Percentiles rank a stretch among this genome's conserved stretches.
phyloP scores from a whole-genome alignment of 2,329 filamentous ascomycete genomes.

The Colletotrichum viniferum region DNA sequence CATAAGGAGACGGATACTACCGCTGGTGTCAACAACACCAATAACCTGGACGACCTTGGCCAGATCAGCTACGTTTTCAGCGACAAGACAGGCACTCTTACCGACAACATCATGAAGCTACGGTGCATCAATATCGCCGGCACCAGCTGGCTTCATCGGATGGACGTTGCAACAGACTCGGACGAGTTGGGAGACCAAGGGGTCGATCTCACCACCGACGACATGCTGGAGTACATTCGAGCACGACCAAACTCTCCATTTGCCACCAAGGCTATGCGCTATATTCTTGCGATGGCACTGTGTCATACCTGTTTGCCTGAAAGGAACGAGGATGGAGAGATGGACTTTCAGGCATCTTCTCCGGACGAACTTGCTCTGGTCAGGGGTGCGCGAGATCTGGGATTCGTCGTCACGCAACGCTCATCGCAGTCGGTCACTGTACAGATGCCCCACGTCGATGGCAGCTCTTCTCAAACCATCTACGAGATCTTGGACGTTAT shows the following conservation, averaged over 20 bases:
- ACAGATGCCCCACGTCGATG: conserved; percentile 42
- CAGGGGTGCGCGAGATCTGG: conserved; percentile 82
- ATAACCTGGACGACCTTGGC: conserved; percentile 90
- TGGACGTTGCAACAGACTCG: conserved; percentile 63
- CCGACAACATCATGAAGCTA: conserved; percentile 95
- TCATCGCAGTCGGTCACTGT: conserved; percentile 71
- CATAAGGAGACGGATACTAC: conserved; percentile 83
- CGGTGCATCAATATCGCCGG: conserved; percentile 89
- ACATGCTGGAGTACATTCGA: conserved; percentile 80
- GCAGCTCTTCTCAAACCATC: conserved; percentile 53
- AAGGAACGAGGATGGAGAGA: conserved; percentile 67
- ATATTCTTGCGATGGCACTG: conserved; percentile 81
- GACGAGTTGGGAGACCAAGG: conserved; percentile 31
- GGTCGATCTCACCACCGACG: conserved; percentile 68
- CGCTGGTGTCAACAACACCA: conserved; percentile 88
- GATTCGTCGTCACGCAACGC: conserved; percentile 76
- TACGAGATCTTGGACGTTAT: conserved; percentile 87
- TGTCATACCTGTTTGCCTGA: conserved; percentile 93
- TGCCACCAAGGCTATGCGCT: conserved; percentile 78
- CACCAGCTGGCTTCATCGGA: conserved; percentile 85
- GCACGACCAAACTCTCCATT: conserved; percentile 77
- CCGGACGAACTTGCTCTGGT: conserved; percentile 90
- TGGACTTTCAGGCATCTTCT: conserved; percentile 85
- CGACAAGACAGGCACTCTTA: conserved; percentile 93
- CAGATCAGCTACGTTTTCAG: conserved; percentile 91